Evolutionary conservation across 2,329 filamentous ascomycete genomes (phyloP).

Genomic region (Trichophyton rubrum): DNA sequence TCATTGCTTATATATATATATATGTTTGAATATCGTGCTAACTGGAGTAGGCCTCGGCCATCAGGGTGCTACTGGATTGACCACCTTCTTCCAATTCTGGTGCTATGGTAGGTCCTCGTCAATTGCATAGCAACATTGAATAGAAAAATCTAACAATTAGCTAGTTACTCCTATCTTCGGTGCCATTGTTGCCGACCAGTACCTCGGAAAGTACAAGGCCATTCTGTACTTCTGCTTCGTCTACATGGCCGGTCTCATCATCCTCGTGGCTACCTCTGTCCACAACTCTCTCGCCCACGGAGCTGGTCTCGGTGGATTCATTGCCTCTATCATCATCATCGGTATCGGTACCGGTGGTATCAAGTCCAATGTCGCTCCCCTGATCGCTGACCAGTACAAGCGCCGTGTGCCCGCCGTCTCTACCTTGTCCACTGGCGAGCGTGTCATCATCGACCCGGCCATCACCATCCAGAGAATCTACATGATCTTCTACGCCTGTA

Average conservation of each 20-base stretch:
- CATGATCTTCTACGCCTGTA: constrained; percentile 63
- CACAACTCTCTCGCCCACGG: constrained; percentile 40
- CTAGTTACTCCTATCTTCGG: constrained; percentile 45
- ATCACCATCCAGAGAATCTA: constrained; percentile 57
- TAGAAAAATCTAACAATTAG: neutral
- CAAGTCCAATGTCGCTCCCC: constrained; percentile 51
- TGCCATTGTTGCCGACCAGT: constrained; percentile 48
- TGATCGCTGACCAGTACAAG: constrained; percentile 55
- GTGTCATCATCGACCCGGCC: constrained; percentile 53
- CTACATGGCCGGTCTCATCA: constrained; percentile 46
- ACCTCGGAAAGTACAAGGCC: constrained; percentile 49
- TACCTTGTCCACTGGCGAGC: constrained; percentile 35
- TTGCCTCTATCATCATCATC: constrained; percentile 47
- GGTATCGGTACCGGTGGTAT: constrained; percentile 55
- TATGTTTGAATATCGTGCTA: neutral
- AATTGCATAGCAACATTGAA: neutral
- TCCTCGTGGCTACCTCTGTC: constrained; percentile 44
- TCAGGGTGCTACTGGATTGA: constrained; percentile 37
- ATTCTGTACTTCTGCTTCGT: constrained; percentile 45
- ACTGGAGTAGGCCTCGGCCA: constrained; percentile 23
- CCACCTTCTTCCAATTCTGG: constrained; percentile 45
- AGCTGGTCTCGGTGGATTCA: constrained; percentile 43
- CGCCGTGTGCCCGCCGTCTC: constrained; percentile 41
- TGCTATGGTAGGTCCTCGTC: constrained; percentile 32
- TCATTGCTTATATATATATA: neutral